These are phyloP conservation scores for Alternaria conjuncta DNA, from an alignment of 2,329 filamentous ascomycete species.

Conservation along the genomic window DNA sequence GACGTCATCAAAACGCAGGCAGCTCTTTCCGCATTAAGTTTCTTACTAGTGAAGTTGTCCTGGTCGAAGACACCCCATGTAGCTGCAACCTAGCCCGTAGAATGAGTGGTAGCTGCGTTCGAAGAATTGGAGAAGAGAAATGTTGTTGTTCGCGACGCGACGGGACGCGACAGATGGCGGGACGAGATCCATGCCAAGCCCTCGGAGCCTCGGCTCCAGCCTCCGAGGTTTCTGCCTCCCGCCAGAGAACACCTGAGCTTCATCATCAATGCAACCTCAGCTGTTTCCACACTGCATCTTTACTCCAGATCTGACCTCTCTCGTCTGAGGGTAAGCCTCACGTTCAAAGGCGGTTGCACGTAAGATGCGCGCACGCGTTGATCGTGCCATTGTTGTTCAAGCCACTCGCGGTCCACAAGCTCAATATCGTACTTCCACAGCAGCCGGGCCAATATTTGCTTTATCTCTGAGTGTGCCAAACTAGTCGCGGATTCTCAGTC, in stretches of 20 bases:
- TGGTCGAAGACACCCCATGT: neutral
- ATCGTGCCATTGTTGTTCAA: neutral
- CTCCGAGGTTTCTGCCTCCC: neutral
- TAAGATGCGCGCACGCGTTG: slow-evolving; percentile 4
- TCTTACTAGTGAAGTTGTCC: neutral
- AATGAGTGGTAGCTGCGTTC: neutral
- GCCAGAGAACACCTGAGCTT: neutral
- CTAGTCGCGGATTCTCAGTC: neutral
- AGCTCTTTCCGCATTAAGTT: neutral
- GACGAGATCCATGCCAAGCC: neutral
- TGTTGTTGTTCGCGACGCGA: neutral
- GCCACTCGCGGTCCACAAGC: slow-evolving; percentile 1
- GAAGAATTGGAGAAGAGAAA: neutral
- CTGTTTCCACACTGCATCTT: neutral
- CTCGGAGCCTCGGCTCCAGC: neutral
- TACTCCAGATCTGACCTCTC: neutral
- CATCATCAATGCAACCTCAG: neutral
- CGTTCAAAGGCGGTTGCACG: slow-evolving; percentile 3
- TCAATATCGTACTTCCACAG: slow-evolving; percentile 2
- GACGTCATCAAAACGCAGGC: neutral
- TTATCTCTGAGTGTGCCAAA: slow-evolving; percentile 4
- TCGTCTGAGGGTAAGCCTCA: neutral
- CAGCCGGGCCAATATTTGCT: slow-evolving; percentile 1
- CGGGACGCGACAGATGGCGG: neutral
- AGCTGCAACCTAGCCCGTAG: neutral